A percentile compares a stretch with the other conserved stretches of the same genome.
Evolutionary conservation across 1,284 basidiomycete genomes (phyloP).

Genomic region (Moniliella sp.): DNA sequence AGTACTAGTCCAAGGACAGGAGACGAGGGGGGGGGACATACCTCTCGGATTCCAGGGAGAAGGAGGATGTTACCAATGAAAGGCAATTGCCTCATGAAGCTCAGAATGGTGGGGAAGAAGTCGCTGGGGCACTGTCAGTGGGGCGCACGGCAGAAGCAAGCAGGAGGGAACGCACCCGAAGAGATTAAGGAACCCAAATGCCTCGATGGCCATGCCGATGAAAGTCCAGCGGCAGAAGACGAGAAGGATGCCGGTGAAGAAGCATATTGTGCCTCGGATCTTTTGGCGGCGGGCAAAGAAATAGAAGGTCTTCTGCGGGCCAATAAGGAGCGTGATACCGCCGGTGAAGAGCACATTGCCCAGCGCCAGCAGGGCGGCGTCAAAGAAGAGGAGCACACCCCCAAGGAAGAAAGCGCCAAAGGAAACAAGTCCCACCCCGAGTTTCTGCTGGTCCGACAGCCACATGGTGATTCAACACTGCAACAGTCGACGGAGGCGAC

Average conservation of each 20-base stretch:
- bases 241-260: constrained; percentile 30
- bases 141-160: not conserved
- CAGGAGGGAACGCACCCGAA: constrained; percentile 57
- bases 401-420: constrained; percentile 90
- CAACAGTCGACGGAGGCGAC: no score
- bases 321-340: constrained; percentile 31
- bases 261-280: constrained; percentile 51
- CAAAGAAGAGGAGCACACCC: constrained; percentile 86
- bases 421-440: constrained; percentile 69
- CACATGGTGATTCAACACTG: no score
- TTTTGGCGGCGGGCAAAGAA: constrained; percentile 95
- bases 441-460: constrained; percentile 34
- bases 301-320: constrained; percentile 63
- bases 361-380: constrained; percentile 81
- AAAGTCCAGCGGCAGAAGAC: constrained; percentile 83
- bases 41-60: constrained; percentile 43
- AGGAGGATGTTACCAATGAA: constrained; percentile 69
- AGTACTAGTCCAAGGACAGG: not conserved
- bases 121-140: no score
- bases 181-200: constrained; percentile 61
- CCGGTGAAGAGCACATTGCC: constrained; percentile 46
- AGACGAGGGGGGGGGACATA: constrained; percentile 3
- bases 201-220: constrained; percentile 75
- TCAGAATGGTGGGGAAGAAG: constrained; percentile 95
- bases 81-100: constrained; percentile 80